Conservation (phyloP, 1,139 yeast species). For the Suhomyces guaymorum region DNA sequence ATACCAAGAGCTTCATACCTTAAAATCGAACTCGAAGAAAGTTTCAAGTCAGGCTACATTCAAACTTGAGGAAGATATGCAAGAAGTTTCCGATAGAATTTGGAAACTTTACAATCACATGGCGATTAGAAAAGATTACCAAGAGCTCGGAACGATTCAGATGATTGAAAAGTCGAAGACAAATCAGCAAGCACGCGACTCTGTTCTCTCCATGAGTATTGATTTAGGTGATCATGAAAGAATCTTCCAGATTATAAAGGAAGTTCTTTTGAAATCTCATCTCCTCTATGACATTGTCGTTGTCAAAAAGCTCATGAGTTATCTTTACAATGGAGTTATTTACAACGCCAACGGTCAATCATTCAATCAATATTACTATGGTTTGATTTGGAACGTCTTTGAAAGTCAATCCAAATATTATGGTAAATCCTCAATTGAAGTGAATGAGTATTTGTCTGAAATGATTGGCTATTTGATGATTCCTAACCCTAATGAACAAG, state of each 20-base stretch:
- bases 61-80: slow-evolving; percentile 14
- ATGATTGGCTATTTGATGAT: slow-evolving; percentile 25
- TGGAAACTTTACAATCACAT: slow-evolving; percentile 41
- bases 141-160: slow-evolving; percentile 13
- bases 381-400: slow-evolving; percentile 35
- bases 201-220: slow-evolving; percentile 33
- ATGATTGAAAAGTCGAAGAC: slow-evolving; percentile 4
- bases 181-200: slow-evolving; percentile 29
- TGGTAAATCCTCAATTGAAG: slow-evolving; percentile 17
- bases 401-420: slow-evolving; percentile 39
- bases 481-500: slow-evolving; percentile 12
- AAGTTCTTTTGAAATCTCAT: slow-evolving; percentile 36
- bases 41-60: too few relatives aligned
- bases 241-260: slow-evolving; percentile 41
- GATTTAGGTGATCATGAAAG: slow-evolving; percentile 40
- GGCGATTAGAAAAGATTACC: slow-evolving; percentile 43
- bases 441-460: slow-evolving; percentile 39
- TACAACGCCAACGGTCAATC: slow-evolving; percentile 22
- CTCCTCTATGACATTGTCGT: slow-evolving; percentile 31
- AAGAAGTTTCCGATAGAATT: slow-evolving; percentile 18
- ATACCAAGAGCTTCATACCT: too few relatives aligned
- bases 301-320: slow-evolving; percentile 34
- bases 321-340: slow-evolving; percentile 34
- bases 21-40: too few relatives aligned
- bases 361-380: slow-evolving; percentile 34